Evolutionary conservation across 1,284 basidiomycete species (phyloP), one percentile per base, ranked within the genome.

Genomic region (Ceratobasidium papillatum): DNA sequence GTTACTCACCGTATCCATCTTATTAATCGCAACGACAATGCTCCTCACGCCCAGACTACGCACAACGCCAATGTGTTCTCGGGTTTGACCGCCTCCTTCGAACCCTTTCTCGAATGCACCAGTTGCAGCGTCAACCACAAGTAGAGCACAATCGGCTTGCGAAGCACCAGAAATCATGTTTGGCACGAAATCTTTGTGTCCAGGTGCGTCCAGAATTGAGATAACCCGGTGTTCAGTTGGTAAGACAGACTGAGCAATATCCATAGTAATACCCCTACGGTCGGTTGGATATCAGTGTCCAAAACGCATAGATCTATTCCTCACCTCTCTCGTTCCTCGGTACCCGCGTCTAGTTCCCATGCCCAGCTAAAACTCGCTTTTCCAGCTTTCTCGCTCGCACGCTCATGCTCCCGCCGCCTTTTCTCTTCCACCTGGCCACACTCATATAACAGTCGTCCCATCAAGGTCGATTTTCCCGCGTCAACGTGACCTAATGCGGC

Each of bases 121-220:
- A 0, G 87, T 90, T 2, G 91, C 86, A 7, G 96, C 92, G 81
- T 98, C 98, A 25, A 99, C 90, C 4, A 99, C 97, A n/a, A 99
- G 88, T 3, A 99, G 83, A 0, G 97, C 96, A 45, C 94, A 95
- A 79, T 99, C 97, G 0, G 98, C 98, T 83, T 99, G 97, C 0
- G 96, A 91, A 1, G 97, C 97, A 1, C 97, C 97, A 0, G 95
- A 97, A 75, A 99, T 99, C 98, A 99, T 99, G 80, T 99, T 99
- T 0, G 98, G 97, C 74, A 99, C 94, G 79, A 99, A 99, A 80
- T 99, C 98, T 77, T 91, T 93, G 83, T 99, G 97, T 0, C 97
- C 97, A 0, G 97, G 97, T 0, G 98, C 97, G 79, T 99, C 97
- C 32, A 99, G 89, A 25, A 99, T 89, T 0, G 96, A 98, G 77